Percentiles rank a stretch among this genome's conserved stretches.
Conservation (phyloP, 371 early-diverging fungal genomes). For the Parasitella parasitica region DNA sequence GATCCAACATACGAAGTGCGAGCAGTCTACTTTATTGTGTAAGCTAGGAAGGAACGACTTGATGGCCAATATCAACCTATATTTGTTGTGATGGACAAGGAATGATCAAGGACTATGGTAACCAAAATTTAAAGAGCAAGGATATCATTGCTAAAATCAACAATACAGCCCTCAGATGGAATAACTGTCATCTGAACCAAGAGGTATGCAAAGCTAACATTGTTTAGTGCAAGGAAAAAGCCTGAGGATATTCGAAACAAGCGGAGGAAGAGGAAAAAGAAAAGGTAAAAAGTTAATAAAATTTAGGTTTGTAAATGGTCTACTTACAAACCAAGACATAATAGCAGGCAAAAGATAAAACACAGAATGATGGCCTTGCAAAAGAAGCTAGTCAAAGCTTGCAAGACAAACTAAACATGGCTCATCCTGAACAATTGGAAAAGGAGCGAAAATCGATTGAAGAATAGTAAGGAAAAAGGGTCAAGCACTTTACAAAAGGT, state of each 20-base stretch:
- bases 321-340: not conserved
- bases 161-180: not conserved
- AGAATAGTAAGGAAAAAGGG: slow-evolving; percentile 29
- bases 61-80: not conserved
- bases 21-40: slow-evolving; percentile 13
- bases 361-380: slow-evolving; percentile 27
- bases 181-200: not conserved
- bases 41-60: not conserved
- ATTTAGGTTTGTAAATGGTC: not conserved
- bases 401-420: slow-evolving; percentile 28
- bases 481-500: slow-evolving; percentile 37
- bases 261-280: not conserved
- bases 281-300: not conserved
- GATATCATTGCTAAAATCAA: not conserved
- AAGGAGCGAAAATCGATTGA: slow-evolving; percentile 33
- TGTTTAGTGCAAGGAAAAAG: not conserved
- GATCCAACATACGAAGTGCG: slow-evolving; percentile 13
- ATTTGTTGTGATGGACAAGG: not conserved
- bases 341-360: slow-evolving; percentile 25
- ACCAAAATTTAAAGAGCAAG: not conserved
- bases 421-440: slow-evolving; percentile 24
- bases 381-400: slow-evolving; percentile 18
- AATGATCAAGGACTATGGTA: not conserved
- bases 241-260: not conserved
- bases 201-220: not conserved